Conservation (phyloP, 2,329 filamentous ascomycete species). For the Bertia moriformis region DNA sequence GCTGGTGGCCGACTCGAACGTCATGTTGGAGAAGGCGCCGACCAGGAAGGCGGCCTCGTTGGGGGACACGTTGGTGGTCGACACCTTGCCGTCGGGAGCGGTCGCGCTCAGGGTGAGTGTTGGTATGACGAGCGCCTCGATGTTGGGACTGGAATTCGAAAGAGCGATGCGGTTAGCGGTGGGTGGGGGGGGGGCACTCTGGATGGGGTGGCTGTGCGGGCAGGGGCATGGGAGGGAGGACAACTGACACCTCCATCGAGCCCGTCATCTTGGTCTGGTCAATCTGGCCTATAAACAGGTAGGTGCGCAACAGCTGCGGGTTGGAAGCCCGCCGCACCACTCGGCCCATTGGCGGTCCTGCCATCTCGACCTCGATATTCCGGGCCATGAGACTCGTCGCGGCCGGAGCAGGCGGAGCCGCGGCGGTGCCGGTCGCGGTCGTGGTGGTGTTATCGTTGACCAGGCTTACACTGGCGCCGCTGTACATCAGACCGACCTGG, state of each 20-base stretch:
- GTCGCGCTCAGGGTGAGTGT: slow-evolving; percentile 50
- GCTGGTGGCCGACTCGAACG: slow-evolving; percentile 33
- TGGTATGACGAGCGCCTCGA: slow-evolving; percentile 53
- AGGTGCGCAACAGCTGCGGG: slow-evolving; percentile 39
- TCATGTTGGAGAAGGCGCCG: slow-evolving; percentile 50
- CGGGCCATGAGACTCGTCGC: too few species aligned
- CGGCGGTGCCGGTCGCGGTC: slow-evolving; percentile 2
- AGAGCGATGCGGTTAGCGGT: slow-evolving; percentile 7
- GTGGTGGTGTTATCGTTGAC: slow-evolving; percentile 18
- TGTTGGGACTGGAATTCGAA: slow-evolving; percentile 18
- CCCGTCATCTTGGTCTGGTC: slow-evolving; percentile 36
- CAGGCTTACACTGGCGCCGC: slow-evolving; percentile 30
- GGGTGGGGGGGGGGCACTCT: slow-evolving; percentile 23
- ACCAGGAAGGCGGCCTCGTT: slow-evolving; percentile 60
- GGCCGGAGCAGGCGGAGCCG: too few species aligned
- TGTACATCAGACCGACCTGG: slow-evolving; percentile 36
- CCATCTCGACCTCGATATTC: not conserved
- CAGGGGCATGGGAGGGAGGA: not conserved
- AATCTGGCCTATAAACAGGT: slow-evolving; percentile 57
- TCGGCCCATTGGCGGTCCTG: slow-evolving; percentile 7
- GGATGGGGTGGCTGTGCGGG: slow-evolving; percentile 7
- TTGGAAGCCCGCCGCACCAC: slow-evolving; percentile 5
- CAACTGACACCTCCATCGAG: slow-evolving; percentile 46
- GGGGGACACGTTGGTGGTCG: slow-evolving; percentile 51
- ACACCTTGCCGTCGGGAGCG: slow-evolving; percentile 29